These are phyloP conservation scores for Arbutus unedo DNA, from an alignment of 148 eudicot genomes.

Conservation along the genomic window DNA sequence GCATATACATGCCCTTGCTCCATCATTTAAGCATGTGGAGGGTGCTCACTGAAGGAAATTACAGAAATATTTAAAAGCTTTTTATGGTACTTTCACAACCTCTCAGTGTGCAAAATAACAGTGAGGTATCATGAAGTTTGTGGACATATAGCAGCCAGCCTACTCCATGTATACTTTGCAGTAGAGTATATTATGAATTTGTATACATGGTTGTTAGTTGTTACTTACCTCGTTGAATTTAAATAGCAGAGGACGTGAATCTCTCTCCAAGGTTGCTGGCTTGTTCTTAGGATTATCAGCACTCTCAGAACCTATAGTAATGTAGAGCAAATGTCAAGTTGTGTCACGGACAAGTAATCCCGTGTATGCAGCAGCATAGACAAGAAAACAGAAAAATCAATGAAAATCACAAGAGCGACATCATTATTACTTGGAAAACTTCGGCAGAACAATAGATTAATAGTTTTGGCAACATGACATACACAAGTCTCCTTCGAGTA, in stretches of 20 bases:
- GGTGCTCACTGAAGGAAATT: neutral
- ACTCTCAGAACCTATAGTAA: constrained; percentile 27
- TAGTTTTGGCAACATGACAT: neutral
- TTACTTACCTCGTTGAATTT: constrained; percentile 98
- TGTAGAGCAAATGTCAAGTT: neutral
- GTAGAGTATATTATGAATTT: neutral
- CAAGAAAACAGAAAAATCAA: constrained; percentile 2
- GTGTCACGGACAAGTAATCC: neutral
- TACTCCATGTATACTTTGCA: neutral
- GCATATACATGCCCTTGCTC: neutral
- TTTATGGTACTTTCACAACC: neutral
- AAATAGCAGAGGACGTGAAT: constrained; percentile 72
- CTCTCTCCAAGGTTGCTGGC: constrained; percentile 52
- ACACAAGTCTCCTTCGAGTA: neutral
- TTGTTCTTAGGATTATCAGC: constrained; percentile 32
- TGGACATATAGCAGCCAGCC: neutral
- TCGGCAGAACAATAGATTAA: neutral
- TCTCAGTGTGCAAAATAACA: no score
- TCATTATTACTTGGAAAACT: no score
- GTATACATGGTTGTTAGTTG: neutral
- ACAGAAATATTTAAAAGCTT: neutral
- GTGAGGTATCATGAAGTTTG: neutral
- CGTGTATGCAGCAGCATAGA: neutral
- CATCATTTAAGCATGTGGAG: neutral
- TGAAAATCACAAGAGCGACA: neutral